Conservation (phyloP, 805 yeast genomes). For the Wickerhamomyces queroliae region DNA sequence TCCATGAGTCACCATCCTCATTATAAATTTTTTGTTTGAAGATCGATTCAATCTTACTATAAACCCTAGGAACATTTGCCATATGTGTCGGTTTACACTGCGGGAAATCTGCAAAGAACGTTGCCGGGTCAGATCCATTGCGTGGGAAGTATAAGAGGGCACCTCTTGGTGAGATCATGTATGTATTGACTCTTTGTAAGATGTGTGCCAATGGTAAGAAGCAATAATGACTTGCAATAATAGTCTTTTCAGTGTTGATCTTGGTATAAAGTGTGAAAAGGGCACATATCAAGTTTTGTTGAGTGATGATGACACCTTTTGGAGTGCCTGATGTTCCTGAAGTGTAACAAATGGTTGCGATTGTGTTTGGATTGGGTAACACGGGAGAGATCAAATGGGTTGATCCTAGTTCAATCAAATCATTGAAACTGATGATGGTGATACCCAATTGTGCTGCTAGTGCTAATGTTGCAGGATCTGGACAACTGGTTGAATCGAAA, state of each 20-base stretch:
- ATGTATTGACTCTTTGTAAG: slow-evolving; percentile 41
- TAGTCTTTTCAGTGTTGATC: slow-evolving; percentile 31
- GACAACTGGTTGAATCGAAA: no score
- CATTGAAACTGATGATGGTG: not conserved
- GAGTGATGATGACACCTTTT: slow-evolving; percentile 53
- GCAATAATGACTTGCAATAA: slow-evolving; percentile 17
- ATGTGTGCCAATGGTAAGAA: slow-evolving; percentile 51
- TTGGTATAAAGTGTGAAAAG: not conserved
- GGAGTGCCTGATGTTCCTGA: slow-evolving; percentile 68
- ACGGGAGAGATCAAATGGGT: slow-evolving; percentile 21
- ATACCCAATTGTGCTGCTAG: no score
- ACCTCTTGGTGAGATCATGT: slow-evolving; percentile 39
- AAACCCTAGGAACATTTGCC: slow-evolving; percentile 53
- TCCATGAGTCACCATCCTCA: not conserved
- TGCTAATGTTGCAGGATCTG: no score
- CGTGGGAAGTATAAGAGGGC: not conserved
- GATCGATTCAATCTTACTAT: slow-evolving; percentile 49
- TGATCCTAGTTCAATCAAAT: not conserved
- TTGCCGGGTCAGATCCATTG: slow-evolving; percentile 33
- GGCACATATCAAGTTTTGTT: slow-evolving; percentile 20
- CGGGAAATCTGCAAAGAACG: slow-evolving; percentile 46
- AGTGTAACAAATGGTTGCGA: slow-evolving; percentile 56
- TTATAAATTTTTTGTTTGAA: slow-evolving; percentile 28
- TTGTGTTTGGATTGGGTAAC: slow-evolving; percentile 32
- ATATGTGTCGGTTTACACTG: slow-evolving; percentile 41